phyloP scores from a whole-genome alignment of 2,329 filamentous ascomycete species.

The Ceratocystis colombiana region DNA sequence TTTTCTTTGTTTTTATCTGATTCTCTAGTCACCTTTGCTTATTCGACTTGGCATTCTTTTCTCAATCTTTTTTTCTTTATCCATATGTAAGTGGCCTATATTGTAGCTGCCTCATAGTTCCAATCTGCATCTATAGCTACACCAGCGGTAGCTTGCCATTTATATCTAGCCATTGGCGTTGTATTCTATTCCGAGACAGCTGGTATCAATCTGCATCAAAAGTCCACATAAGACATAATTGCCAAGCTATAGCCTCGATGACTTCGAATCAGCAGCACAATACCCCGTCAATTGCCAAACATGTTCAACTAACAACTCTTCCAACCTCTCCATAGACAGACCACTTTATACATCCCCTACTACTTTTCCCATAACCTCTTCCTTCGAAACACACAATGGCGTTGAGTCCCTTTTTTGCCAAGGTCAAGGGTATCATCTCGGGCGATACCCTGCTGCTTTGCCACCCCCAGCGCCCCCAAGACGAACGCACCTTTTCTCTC shows the following conservation, averaged over 20 bases:
- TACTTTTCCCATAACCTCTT: constrained; percentile 27
- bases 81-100: background rate
- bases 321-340: constrained; percentile 26
- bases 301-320: constrained; percentile 25
- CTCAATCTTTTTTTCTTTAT: background rate
- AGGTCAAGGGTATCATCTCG: constrained; percentile 87
- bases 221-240: background rate
- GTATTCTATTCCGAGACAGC: background rate
- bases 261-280: background rate
- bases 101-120: background rate
- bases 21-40: background rate
- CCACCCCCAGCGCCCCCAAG: constrained; percentile 67
- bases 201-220: background rate
- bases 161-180: background rate
- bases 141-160: no score
- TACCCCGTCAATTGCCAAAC: background rate
- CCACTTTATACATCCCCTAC: constrained; percentile 30
- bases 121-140: background rate
- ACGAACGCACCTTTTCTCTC: constrained; percentile 79
- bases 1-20: no score
- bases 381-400: constrained; percentile 22
- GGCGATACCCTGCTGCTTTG: constrained; percentile 84
- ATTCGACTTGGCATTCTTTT: background rate
- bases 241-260: background rate
- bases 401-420: constrained; percentile 49